Base-by-base conservation (phyloP, 106 monocot species). In the Allium sativum region DNA sequence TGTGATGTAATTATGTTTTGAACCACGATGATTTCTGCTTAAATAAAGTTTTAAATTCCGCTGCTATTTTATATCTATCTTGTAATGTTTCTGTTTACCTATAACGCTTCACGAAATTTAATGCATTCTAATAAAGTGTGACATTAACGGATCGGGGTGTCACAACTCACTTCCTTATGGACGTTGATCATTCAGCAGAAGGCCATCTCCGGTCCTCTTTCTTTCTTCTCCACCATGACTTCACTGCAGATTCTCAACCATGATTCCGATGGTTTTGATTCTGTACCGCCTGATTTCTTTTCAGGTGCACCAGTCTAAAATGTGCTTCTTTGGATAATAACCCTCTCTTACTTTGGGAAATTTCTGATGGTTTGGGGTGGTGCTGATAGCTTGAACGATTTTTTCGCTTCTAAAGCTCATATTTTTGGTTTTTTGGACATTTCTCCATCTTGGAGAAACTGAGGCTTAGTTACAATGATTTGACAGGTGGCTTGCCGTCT, bases 381-480 rank as follows among this genome's bases (percentile, higher is more conserved):
- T 40, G 48, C 8, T 11, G 68, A 56, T 8, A 55, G 53, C 52
- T 77, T 89, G 44, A 44, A 47, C 5, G 57, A 48, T 21, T 85
- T 93, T 74, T 78, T 75, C 4, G 88, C 88, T 46, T 76, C 79
- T 74, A 88, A 82, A 16, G 76, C 77, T 18, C 52, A 53, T 56
- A 18, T 93, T 60, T 12, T 61, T 3, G 93, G 93, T 52, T 82
- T 65, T 52, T 93, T 52, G 76, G 62, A 42, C 41, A n/a, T 17
- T 65, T 93, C 55, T 58, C 72, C 6, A 64, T 57, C 31, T 44
- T 93, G 40, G 54, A 75, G 64, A 3, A 20, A 10, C 71, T 93
- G 18, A 42, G 82, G n/a, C 75, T 93, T 8, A 85, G 88, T 17
- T 89, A 88, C 80, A 93, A 93, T 73, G 65, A 61, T 42, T 55